A percentile compares a stretch with the other conserved stretches of the same genome.
Conservation (phyloP, 148 eudicot genomes). For the Chenopodium berlandieri region DNA sequence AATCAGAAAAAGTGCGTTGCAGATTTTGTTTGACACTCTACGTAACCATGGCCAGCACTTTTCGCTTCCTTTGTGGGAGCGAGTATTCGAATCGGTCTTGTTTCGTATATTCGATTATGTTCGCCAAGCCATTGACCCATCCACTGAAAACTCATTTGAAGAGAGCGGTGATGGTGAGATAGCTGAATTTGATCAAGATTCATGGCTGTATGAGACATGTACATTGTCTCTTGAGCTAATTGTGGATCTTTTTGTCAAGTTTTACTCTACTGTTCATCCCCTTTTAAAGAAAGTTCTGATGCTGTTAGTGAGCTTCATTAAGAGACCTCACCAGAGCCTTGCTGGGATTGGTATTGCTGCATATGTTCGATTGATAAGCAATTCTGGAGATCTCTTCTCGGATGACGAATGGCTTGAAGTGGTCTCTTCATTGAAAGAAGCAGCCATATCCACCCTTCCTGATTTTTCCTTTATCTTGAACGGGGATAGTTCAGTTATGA, state of each 20-base stretch:
- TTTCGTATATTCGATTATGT: constrained; percentile 97
- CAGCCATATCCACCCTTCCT: constrained; percentile 76
- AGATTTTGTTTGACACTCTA: constrained; percentile 86
- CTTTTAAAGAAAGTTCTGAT: constrained; percentile 77
- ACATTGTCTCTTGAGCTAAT: constrained; percentile 89
- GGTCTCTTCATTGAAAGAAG: constrained; percentile 79
- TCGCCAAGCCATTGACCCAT: constrained; percentile 85
- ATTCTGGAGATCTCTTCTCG: constrained; percentile 85
- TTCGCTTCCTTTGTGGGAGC: constrained; percentile 90
- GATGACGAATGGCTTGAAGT: constrained; percentile 96
- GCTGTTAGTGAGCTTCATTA: constrained; percentile 86
- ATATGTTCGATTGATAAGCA: constrained; percentile 90
- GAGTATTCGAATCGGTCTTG: constrained; percentile 90
- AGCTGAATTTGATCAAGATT: constrained; percentile 82
- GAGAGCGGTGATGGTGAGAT: constrained; percentile 44
- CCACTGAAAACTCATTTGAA: constrained; percentile 49
- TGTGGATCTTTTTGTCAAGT: constrained; percentile 92
- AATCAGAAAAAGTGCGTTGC: constrained; percentile 85
- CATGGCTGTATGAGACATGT: constrained; percentile 99
- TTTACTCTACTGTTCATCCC: constrained; percentile 80
- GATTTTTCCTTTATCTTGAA: constrained; percentile 63
- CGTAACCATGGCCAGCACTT: constrained; percentile 92
- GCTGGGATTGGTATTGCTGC: constrained; percentile 99
- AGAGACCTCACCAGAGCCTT: constrained; percentile 95
- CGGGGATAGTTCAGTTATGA: constrained; percentile 38